Evolutionary conservation across 371 early-diverging fungal species (phyloP).

Genomic region (Nematocida sp.): DNA sequence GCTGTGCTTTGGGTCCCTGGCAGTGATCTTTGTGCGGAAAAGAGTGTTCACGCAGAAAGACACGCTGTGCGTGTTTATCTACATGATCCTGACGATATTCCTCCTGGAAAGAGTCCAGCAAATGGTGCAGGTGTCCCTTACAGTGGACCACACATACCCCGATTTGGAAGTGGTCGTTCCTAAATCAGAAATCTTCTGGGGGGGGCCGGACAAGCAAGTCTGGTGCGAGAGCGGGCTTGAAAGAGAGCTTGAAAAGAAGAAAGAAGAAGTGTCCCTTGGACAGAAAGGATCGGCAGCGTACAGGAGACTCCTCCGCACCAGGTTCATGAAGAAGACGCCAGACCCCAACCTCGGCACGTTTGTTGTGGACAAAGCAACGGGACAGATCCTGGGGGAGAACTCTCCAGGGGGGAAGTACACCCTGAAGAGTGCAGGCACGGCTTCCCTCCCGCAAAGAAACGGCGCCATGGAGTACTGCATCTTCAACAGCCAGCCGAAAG

Average conservation of each 20-base stretch:
- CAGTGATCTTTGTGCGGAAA: slow-evolving; percentile 13
- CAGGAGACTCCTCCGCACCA: neutral
- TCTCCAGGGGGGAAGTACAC: neutral
- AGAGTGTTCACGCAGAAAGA: slow-evolving; percentile 42
- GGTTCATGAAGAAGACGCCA: neutral
- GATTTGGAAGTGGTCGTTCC: slow-evolving; percentile 15
- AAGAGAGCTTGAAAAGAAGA: neutral
- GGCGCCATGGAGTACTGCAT: slow-evolving; percentile 38
- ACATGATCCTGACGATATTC: slow-evolving; percentile 44
- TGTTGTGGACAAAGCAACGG: neutral
- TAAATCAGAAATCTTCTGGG: neutral
- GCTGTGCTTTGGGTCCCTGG: neutral
- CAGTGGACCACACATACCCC: slow-evolving; percentile 15
- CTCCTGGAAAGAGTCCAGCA: slow-evolving; percentile 42
- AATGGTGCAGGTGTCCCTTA: slow-evolving; percentile 14
- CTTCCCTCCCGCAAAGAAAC: neutral
- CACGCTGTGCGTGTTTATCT: slow-evolving; percentile 41
- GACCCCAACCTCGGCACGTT: neutral
- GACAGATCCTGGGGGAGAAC: neutral
- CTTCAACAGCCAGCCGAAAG: neutral
- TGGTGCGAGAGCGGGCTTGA: slow-evolving; percentile 2
- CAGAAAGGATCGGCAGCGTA: neutral
- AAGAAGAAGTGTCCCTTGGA: neutral
- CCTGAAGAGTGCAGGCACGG: neutral
- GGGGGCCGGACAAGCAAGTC: neutral